Percentiles rank a stretch among this genome's conserved stretches.
These are phyloP conservation scores for Penicillium arizonense DNA, from an alignment of 495 filamentous ascomycete species.

Conservation along the genomic window DNA sequence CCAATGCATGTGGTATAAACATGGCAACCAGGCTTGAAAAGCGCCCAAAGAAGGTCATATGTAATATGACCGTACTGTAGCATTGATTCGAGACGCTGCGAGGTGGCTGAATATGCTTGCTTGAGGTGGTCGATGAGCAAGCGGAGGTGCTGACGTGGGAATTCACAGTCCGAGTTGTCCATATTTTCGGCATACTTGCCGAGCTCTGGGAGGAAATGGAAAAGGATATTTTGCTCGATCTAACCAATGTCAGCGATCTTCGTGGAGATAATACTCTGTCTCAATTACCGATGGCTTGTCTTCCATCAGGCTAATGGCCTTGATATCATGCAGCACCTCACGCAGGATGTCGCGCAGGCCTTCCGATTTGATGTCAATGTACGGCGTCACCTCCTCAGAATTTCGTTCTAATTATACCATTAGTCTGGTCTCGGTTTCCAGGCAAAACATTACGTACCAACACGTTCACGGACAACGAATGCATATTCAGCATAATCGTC, in stretches of 20 bases:
- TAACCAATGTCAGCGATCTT: constrained; percentile 17
- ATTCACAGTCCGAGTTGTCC: constrained; percentile 7
- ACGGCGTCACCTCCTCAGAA: constrained; percentile 17
- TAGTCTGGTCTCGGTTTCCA: constrained; percentile 3
- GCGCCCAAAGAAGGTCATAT: constrained; percentile 29
- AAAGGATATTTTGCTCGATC: constrained; percentile 33
- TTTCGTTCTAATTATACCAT: constrained; percentile 20
- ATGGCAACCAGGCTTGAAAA: constrained; percentile 24
- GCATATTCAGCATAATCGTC: constrained; percentile 24
- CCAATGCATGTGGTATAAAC: constrained; percentile 37
- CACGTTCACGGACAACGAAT: constrained; percentile 25
- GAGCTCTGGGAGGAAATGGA: constrained; percentile 32
- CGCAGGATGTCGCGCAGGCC: constrained; percentile 30
- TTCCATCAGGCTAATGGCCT: constrained; percentile 30
- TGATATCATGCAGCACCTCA: constrained; percentile 25
- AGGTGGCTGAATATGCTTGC: constrained; percentile 30
- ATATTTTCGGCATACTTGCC: constrained; percentile 11
- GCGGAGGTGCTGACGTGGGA: constrained; percentile 27
- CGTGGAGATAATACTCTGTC: constrained; percentile 9
- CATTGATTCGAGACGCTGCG: constrained; percentile 35
- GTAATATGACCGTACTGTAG: constrained; percentile 34
- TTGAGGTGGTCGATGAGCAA: constrained; percentile 41
- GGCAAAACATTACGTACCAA: constrained; percentile 19
- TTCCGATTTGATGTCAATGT: constrained; percentile 30
- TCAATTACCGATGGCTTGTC: constrained; percentile 20